phyloP scores from a whole-genome alignment of 306 rosid species.

The Vigna unguiculata region DNA sequence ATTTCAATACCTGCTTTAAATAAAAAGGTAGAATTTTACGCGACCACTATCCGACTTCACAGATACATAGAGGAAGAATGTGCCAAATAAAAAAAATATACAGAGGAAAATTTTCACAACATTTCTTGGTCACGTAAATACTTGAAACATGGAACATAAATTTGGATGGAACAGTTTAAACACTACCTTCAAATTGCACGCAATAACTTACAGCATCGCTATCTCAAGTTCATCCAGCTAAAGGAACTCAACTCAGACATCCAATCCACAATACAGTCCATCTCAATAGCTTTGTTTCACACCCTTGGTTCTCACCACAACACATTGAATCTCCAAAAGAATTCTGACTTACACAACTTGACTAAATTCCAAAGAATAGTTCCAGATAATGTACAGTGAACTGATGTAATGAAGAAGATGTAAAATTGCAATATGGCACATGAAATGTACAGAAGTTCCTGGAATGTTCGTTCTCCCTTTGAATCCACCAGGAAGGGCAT shows the following conservation, averaged over 20 bases:
- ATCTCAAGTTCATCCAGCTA: background rate
- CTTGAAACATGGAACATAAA: background rate
- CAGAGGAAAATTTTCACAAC: background rate
- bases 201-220: slow-evolving; percentile 9
- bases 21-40: background rate
- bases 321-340: slow-evolving; percentile 40
- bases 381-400: slow-evolving; percentile 56
- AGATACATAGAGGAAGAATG: no score
- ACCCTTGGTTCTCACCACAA: slow-evolving; percentile 37
- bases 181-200: slow-evolving; percentile 17
- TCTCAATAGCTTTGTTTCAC: slow-evolving; percentile 30
- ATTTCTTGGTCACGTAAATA: background rate
- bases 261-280: slow-evolving; percentile 18
- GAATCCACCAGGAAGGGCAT: slow-evolving; percentile 42
- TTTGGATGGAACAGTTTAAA: slow-evolving; percentile 10
- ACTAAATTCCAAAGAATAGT: slow-evolving; percentile 54
- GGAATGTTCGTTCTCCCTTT: slow-evolving; percentile 26
- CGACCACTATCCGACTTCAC: background rate
- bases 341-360: slow-evolving; percentile 53
- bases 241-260: slow-evolving; percentile 40
- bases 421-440: slow-evolving; percentile 48
- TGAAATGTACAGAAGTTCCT: slow-evolving; percentile 47
- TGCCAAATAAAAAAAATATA: no score
- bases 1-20: no score
- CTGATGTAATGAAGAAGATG: slow-evolving; percentile 48